Conservation (phyloP, 2,329 filamentous ascomycete genomes). For the Aspergillus proliferans region DNA sequence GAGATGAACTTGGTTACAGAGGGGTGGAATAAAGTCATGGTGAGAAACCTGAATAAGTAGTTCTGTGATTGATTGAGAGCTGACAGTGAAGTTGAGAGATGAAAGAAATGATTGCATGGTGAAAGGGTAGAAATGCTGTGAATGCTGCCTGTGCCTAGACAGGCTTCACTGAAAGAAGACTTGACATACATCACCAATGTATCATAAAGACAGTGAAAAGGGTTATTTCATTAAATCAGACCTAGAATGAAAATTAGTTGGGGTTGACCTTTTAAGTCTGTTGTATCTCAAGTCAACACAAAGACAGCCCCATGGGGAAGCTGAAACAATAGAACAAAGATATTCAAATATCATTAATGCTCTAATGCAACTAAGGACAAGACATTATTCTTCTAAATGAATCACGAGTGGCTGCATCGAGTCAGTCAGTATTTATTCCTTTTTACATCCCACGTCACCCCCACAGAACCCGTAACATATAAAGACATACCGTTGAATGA, state of each 20-base stretch:
- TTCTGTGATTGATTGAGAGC: not conserved
- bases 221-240: too few species aligned
- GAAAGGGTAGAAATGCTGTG: not conserved
- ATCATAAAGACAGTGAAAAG: too few species aligned
- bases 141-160: not conserved
- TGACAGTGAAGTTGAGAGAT: not conserved
- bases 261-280: too few species aligned
- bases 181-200: too few species aligned
- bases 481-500: conserved; percentile 76
- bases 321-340: not conserved
- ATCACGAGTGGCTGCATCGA: not conserved
- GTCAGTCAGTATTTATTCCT: not conserved
- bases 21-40: too few species aligned
- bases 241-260: too few species aligned
- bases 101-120: not conserved
- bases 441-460: not conserved
- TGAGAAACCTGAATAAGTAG: too few species aligned
- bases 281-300: not conserved
- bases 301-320: not conserved
- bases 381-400: not conserved
- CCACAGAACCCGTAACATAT: not conserved
- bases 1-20: not conserved
- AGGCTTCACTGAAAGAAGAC: not conserved
- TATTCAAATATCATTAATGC: not conserved
- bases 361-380: not conserved